These are phyloP conservation scores for Aspergillus coremiiformis DNA, from an alignment of 495 filamentous ascomycete genomes.

Conservation along the genomic window DNA sequence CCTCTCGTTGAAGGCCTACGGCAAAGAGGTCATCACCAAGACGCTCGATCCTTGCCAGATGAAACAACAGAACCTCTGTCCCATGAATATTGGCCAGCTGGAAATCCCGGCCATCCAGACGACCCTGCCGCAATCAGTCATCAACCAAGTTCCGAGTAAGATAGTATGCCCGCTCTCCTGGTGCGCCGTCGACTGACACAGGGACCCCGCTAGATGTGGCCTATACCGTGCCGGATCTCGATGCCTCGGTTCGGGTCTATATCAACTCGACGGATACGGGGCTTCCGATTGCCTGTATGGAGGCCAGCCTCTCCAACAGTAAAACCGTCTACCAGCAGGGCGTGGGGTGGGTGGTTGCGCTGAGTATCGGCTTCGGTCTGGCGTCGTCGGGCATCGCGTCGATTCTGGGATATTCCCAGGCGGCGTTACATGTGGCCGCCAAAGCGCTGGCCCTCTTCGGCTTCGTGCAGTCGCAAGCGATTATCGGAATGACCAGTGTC, in stretches of 20 bases:
- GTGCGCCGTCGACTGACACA: background rate
- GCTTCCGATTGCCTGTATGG: conserved; percentile 70
- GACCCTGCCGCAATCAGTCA: conserved; percentile 45
- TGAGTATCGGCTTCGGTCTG: conserved; percentile 76
- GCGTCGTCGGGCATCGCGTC: conserved; percentile 71
- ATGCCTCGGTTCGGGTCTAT: conserved; percentile 71
- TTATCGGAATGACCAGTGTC: conserved; percentile 78
- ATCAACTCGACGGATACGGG: conserved; percentile 59
- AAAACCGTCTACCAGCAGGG: conserved; percentile 83
- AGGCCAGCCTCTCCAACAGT: conserved; percentile 81
- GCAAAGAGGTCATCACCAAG: conserved; percentile 53
- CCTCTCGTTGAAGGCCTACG: conserved; percentile 65
- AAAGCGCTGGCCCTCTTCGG: conserved; percentile 85
- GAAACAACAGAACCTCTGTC: conserved; percentile 61
- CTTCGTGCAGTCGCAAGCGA: conserved; percentile 92
- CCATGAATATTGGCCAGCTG: conserved; percentile 74
- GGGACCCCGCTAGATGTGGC: conserved; percentile 50
- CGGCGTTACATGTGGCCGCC: conserved; percentile 86
- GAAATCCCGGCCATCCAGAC: conserved; percentile 52
- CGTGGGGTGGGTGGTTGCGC: conserved; percentile 80
- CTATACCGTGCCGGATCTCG: conserved; percentile 86
- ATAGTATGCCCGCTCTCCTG: background rate
- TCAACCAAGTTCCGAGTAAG: conserved; percentile 61
- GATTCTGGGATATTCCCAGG: conserved; percentile 82
- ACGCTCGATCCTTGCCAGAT: conserved; percentile 63